phyloP scores from a whole-genome alignment of 1,139 yeast species.

The Trichomonascaceae sp. region DNA sequence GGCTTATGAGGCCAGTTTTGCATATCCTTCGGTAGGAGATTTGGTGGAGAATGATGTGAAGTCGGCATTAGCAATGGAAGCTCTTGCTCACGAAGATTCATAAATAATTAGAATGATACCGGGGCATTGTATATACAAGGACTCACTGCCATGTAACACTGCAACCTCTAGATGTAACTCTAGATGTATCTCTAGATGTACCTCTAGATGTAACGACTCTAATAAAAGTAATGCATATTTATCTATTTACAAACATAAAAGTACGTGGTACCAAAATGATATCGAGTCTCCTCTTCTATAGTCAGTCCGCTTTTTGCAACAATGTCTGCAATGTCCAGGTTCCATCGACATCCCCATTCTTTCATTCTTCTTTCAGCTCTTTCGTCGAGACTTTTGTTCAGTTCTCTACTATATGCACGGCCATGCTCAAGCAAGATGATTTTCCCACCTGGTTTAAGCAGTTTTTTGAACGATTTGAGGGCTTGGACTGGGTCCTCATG shows the following conservation, averaged over 20 bases:
- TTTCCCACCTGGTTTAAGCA: conserved; percentile 87
- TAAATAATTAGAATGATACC: background rate
- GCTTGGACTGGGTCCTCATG: conserved; percentile 90
- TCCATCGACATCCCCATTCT: conserved; percentile 98
- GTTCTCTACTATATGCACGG: conserved; percentile 68
- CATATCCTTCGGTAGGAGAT: conserved; percentile 64
- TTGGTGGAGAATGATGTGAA: conserved; percentile 70
- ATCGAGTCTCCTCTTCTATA: conserved; percentile 69
- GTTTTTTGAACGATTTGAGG: conserved; percentile 59
- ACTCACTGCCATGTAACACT: no score
- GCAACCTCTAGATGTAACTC: background rate
- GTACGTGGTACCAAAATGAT: conserved; percentile 84
- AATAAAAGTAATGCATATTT: background rate
- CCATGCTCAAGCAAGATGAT: conserved; percentile 89
- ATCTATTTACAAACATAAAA: conserved; percentile 27
- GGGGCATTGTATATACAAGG: no score
- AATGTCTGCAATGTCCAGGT: conserved; percentile 81
- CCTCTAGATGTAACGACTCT: background rate
- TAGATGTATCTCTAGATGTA: no score
- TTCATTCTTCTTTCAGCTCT: conserved; percentile 78
- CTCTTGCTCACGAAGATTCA: conserved; percentile 39
- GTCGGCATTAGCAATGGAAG: conserved; percentile 68
- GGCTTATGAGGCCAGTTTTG: conserved; percentile 88
- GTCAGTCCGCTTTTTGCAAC: conserved; percentile 80
- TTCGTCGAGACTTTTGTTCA: conserved; percentile 75